phyloP scores from a whole-genome alignment of 2,329 filamentous ascomycete genomes.

The Dothistroma pini region DNA sequence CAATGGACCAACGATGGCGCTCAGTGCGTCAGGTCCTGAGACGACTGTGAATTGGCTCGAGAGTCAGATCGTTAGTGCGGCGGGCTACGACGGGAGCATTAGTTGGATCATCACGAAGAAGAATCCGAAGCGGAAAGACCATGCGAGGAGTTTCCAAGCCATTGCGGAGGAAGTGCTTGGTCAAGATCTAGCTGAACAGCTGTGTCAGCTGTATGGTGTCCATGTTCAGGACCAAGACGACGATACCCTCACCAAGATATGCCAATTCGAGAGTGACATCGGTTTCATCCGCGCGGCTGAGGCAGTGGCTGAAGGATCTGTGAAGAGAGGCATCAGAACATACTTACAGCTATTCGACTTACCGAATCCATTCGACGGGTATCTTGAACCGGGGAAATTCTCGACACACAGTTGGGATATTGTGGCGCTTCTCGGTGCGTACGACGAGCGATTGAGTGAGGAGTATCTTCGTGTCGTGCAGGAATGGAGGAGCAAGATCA shows the following conservation, averaged over 20 bases:
- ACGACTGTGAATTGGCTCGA: background rate
- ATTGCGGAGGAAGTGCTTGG: background rate
- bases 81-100: background rate
- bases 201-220: background rate
- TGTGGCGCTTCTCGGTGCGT: background rate
- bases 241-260: background rate
- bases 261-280: background rate
- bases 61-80: background rate
- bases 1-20: background rate
- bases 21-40: background rate
- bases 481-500: background rate
- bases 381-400: background rate
- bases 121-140: background rate
- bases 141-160: background rate
- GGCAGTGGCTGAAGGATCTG: background rate
- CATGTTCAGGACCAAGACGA: background rate
- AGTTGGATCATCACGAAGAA: background rate
- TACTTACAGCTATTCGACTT: background rate
- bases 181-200: background rate
- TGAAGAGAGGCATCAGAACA: background rate
- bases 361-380: background rate
- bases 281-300: background rate
- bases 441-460: background rate
- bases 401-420: background rate
- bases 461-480: background rate